Evolutionary conservation across 371 early-diverging fungal genomes (phyloP).

Genomic region (Funneliformis caledonium): DNA sequence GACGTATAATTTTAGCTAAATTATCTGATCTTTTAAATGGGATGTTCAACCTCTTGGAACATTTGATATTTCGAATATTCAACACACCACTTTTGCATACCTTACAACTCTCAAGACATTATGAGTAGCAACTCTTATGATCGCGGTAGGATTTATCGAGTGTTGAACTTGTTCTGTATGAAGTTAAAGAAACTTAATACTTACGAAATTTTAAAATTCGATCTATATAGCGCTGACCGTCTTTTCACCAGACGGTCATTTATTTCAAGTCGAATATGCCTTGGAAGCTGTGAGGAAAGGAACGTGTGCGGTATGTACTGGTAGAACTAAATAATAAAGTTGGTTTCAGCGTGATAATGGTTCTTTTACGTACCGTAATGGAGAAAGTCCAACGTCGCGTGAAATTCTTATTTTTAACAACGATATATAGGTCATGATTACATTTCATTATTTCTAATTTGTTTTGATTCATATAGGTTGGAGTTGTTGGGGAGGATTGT

Average conservation of each 20-base stretch:
- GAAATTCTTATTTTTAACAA: not conserved
- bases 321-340: not conserved
- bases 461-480: conserved; percentile 71
- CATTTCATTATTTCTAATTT: not conserved
- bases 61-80: not conserved
- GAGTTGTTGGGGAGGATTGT: conserved; percentile 90
- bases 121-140: conserved; percentile 36
- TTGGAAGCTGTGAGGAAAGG: conserved; percentile 99
- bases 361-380: not conserved
- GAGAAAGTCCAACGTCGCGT: not conserved
- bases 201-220: not conserved
- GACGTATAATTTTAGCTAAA: too few relatives aligned
- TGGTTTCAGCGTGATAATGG: not conserved
- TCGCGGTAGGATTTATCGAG: conserved; percentile 21
- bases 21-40: too few relatives aligned
- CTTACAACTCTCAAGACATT: not conserved
- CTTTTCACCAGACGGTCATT: conserved; percentile 99
- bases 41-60: too few relatives aligned
- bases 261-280: conserved; percentile 99
- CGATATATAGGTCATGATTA: not conserved
- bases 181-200: not conserved
- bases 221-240: conserved; percentile 83
- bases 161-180: not conserved
- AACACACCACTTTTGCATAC: not conserved
- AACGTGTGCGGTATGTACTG: conserved; percentile 88